Conservation (phyloP, 2,329 filamentous ascomycete species). For the Aspergillus cejpii region DNA sequence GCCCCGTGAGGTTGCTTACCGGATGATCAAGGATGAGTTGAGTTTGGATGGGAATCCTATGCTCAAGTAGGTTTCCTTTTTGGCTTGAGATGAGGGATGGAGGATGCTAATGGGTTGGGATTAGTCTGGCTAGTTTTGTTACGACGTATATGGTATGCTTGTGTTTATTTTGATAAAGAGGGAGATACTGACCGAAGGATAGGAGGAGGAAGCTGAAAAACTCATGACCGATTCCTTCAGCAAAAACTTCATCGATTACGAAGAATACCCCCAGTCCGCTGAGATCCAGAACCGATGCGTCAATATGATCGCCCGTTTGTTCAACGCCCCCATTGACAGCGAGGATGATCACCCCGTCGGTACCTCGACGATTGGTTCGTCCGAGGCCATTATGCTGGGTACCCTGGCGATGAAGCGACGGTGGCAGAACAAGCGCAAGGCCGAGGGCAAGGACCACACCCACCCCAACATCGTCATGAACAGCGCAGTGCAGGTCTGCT, state of each 20-base stretch:
- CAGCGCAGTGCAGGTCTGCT: slow-evolving; percentile 91
- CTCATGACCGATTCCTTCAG: slow-evolving; percentile 88
- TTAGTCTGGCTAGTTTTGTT: slow-evolving; percentile 81
- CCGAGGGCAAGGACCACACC: slow-evolving; percentile 71
- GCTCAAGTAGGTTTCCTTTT: slow-evolving; percentile 46
- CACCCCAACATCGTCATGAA: slow-evolving; percentile 93
- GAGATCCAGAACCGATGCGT: slow-evolving; percentile 90
- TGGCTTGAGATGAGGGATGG: not conserved
- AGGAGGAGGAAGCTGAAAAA: slow-evolving; percentile 92
- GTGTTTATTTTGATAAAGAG: not conserved
- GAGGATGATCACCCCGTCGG: slow-evolving; percentile 63
- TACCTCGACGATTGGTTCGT: slow-evolving; percentile 82
- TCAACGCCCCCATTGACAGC: slow-evolving; percentile 62
- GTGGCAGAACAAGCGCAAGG: slow-evolving; percentile 81
- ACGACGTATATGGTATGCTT: slow-evolving; percentile 82
- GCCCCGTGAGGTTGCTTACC: slow-evolving; percentile 88
- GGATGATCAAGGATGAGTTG: slow-evolving; percentile 93
- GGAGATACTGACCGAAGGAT: slow-evolving; percentile 3
- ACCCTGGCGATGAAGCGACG: slow-evolving; percentile 85
- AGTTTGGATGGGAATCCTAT: slow-evolving; percentile 87
- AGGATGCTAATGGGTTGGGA: slow-evolving; percentile 3
- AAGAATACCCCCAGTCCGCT: slow-evolving; percentile 73
- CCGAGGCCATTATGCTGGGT: slow-evolving; percentile 56
- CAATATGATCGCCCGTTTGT: slow-evolving; percentile 82
- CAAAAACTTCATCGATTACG: slow-evolving; percentile 93